phyloP scores from a whole-genome alignment of 495 filamentous ascomycete genomes.

The Hypoxylon perforatum region DNA sequence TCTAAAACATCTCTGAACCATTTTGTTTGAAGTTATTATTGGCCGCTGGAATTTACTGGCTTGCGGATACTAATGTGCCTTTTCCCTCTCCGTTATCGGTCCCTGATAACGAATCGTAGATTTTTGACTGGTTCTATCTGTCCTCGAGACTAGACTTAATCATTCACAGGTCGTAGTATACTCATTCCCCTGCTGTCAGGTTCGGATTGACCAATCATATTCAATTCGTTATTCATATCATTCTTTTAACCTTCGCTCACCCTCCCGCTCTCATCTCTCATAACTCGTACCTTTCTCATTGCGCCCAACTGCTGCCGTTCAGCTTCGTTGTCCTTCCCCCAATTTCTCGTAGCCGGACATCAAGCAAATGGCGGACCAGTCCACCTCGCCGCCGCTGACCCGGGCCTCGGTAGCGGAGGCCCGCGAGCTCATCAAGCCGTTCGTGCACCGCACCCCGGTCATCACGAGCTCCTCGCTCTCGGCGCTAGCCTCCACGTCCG shows the following conservation, averaged over 20 bases:
- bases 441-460: conserved; percentile 87
- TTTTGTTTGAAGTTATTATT: conserved; percentile 16
- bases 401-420: conserved; percentile 75
- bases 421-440: conserved; percentile 74
- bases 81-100: conserved; percentile 39
- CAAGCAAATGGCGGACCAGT: conserved; percentile 60
- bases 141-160: conserved; percentile 4
- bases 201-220: background rate
- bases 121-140: conserved; percentile 32
- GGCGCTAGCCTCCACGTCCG: conserved; percentile 75
- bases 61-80: background rate
- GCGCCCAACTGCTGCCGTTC: background rate
- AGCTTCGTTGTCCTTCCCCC: no score
- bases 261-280: background rate
- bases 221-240: background rate
- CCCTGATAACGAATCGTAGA: conserved; percentile 27
- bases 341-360: background rate
- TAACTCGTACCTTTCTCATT: background rate
- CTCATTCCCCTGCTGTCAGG: no score
- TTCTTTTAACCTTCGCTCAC: background rate
- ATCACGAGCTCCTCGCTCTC: conserved; percentile 80
- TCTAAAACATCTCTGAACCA: conserved; percentile 11
- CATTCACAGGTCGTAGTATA: no score
- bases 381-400: conserved; percentile 69
- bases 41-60: background rate